These are phyloP conservation scores for Apostasia shenzhenica DNA, from an alignment of 106 monocot genomes.

Conservation along the genomic window DNA sequence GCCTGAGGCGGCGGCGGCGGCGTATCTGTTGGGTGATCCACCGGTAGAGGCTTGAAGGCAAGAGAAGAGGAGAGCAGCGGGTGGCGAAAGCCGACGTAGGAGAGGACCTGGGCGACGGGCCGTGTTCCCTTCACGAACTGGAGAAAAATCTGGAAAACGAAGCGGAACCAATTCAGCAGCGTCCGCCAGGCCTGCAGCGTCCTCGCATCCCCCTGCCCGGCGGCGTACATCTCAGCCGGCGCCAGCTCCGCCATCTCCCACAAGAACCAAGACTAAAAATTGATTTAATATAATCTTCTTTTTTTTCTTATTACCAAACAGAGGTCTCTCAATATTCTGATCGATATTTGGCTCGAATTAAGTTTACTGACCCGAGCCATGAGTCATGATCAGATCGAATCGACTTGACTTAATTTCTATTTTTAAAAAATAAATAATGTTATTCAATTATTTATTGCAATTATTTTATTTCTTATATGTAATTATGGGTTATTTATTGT, in stretches of 20 bases:
- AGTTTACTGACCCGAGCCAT: too few species aligned
- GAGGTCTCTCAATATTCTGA: not conserved
- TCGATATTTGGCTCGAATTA: too few species aligned
- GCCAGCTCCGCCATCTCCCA: constrained; percentile 24
- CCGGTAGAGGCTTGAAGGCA: constrained; percentile 25
- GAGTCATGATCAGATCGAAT: too few species aligned
- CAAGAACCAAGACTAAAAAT: too few species aligned
- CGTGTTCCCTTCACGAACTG: constrained; percentile 37
- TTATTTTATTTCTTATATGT: too few species aligned
- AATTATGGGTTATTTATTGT: too few species aligned
- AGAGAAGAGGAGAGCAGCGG: constrained; percentile 10
- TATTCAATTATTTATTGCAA: too few species aligned
- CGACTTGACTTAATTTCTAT: too few species aligned
- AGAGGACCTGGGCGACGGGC: constrained; percentile 12
- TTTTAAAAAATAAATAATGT: too few species aligned
- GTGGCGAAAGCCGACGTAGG: constrained; percentile 19
- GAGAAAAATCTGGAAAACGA: constrained; percentile 27
- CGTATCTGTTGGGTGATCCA: constrained; percentile 11
- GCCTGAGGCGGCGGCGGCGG: not conserved
- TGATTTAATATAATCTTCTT: too few species aligned
- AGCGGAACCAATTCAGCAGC: constrained; percentile 25
- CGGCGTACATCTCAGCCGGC: constrained; percentile 15
- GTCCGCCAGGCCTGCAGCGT: constrained; percentile 24
- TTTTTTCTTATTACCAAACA: too few species aligned
- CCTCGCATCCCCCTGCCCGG: constrained; percentile 5